Base-by-base conservation (phyloP, 345 rosid species). In the Camelina laxa region DNA sequence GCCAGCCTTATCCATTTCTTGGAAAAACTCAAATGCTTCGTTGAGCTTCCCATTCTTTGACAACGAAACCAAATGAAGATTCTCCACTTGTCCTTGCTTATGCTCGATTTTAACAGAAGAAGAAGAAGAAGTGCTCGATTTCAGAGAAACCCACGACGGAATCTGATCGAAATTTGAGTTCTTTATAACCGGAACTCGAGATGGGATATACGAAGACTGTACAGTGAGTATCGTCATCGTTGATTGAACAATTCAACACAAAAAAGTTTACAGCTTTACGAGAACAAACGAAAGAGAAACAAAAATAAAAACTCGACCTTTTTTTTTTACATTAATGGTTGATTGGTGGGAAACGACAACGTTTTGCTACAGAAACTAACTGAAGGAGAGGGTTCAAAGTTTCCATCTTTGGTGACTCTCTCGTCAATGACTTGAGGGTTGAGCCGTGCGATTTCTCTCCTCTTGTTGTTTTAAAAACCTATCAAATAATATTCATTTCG, bases 81-180 rank as follows among this genome's bases (percentile, higher is more conserved):
- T 86, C 85, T 91, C 93, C 1, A 83, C 85, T 31, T 78, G 82
- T 22, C 85, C 85, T 30, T 79, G 80, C 73, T 66, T 58, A 27
- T 55, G 82, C 8, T 67, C 73, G 65, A 77, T 42, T 58, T 80
- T 65, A 17, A 65, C 49, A 9, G 82, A 33, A 0, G 36, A 59
- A 54, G 87, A 65, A 56, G 87, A 24, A 27, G 30, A 56, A 62
- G 79, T 56, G 33, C 61, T 64, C 54, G 64, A 62, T 60, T 81
- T 87, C 58, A 89, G 83, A 63, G 97, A 83, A 31, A 84, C 80
- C 92, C 91, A 80, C 3, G 92, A 79, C 22, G 92, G 89, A 20
- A 86, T 69, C 45, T 69, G 80, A 30, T 73, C 62, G 70, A 88
- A 90, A 45, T 80, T 81, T 39, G 84, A 80, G 31, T 53, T 49